A percentile compares a stretch with the other conserved stretches of the same genome.
Conservation (phyloP, 164 flowering plant genomes). For the Saururus chinensis region DNA sequence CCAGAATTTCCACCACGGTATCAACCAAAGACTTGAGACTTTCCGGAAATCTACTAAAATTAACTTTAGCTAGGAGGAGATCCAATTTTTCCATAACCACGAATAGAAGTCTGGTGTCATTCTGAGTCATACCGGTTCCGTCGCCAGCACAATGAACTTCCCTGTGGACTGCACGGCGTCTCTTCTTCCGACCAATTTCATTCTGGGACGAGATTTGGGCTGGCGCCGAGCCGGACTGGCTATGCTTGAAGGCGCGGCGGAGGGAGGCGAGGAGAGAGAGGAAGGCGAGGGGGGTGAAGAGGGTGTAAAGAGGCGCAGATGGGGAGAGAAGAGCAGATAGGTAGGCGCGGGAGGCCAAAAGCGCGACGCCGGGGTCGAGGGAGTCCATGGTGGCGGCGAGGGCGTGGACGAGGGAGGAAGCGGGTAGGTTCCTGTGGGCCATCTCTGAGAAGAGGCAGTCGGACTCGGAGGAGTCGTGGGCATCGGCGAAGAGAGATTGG, state of each 20-base stretch:
- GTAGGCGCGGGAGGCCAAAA: slow-evolving; percentile 55
- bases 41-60: slow-evolving; percentile 75
- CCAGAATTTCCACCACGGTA: slow-evolving; percentile 54
- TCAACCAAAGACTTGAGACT: slow-evolving; percentile 67
- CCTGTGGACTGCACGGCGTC: slow-evolving; percentile 7
- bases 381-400: slow-evolving; percentile 62
- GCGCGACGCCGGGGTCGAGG: slow-evolving; percentile 18
- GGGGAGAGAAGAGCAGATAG: slow-evolving; percentile 58
- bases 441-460: slow-evolving; percentile 35
- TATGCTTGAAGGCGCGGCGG: slow-evolving; percentile 43
- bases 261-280: slow-evolving; percentile 60
- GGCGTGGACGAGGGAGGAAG: slow-evolving; percentile 26
- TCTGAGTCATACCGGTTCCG: slow-evolving; percentile 9
- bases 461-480: slow-evolving; percentile 18
- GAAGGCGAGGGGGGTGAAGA: slow-evolving; percentile 75
- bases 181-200: slow-evolving; percentile 19
- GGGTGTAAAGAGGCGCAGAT: slow-evolving; percentile 67
- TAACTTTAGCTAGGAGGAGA: slow-evolving; percentile 39
- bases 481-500: slow-evolving; percentile 33
- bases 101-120: slow-evolving; percentile 29
- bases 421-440: slow-evolving; percentile 39
- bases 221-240: slow-evolving; percentile 1
- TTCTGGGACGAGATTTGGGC: not conserved
- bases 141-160: slow-evolving; percentile 13
- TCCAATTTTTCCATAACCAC: slow-evolving; percentile 50